Evolutionary conservation across 1,284 basidiomycete species (phyloP), one percentile per base, ranked within the genome.

Genomic region (Neonothopanus nambi): DNA sequence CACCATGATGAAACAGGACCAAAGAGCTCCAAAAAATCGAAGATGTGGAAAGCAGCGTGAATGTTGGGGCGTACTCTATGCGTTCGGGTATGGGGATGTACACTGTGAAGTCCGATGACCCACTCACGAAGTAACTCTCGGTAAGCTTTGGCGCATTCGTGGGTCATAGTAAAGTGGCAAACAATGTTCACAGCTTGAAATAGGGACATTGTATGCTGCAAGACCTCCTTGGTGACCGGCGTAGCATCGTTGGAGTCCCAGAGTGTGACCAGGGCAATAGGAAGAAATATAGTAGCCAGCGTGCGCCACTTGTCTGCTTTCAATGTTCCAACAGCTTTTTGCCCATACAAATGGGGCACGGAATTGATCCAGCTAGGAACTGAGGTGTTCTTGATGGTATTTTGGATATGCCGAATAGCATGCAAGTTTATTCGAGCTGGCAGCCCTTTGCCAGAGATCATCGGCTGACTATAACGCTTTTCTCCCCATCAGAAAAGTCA

Each of bases 301-400:
- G 61, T 63, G 1, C 65, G 59, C 73, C 72, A 75, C 57, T 74
- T 62, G 54, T 71, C 70, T 9, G 72, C 72, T 50, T 71, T 74
- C 38, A 71, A 54, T 4, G 61, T 63, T 1, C 73, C 72, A 15
- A 62, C 63, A 13, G 52, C 44, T 1, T 59, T 49, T 26, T 64
- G 55, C 3, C 72, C 70, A 56, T 65, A 69, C 38, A 71, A 65
- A 5, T 48, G 35, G 1, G 71, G 72, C 3, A 70, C 65, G 12
- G 65, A 64, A 37, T 53, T 48, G 0, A 73, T 15, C 70, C 70
- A 73, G 6, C 65, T 57, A 7, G 70, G 70, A 7, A 52, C 61
- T 5, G 42, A 42, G 1, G 63, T 69, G 2, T 65, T 46, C 13
- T 54, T 35, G 9, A 72, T 67, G 28, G 64, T 60, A 9, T 61